Conservation (phyloP, 2,329 filamentous ascomycete genomes). For the Cordyceps fumosorosea region DNA sequence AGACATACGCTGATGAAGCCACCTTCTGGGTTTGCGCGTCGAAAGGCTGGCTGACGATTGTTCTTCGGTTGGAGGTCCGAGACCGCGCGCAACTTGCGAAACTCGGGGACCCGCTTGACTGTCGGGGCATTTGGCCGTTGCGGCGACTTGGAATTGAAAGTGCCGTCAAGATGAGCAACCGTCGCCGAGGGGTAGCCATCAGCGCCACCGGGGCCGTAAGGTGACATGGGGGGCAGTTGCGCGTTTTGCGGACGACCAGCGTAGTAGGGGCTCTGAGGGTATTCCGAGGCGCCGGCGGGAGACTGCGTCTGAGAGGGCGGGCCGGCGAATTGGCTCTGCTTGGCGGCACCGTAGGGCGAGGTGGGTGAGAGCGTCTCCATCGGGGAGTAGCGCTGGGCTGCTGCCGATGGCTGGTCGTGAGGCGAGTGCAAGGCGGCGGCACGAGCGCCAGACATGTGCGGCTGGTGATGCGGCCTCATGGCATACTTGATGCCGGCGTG, state of each 20-base stretch:
- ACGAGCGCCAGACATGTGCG: slow-evolving; percentile 51
- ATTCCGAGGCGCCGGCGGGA: slow-evolving; percentile 61
- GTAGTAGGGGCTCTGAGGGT: slow-evolving; percentile 55
- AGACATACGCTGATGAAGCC: slow-evolving; percentile 88
- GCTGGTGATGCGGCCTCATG: slow-evolving; percentile 69
- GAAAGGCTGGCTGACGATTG: slow-evolving; percentile 81
- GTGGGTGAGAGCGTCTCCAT: slow-evolving; percentile 85
- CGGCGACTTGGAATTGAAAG: slow-evolving; percentile 56
- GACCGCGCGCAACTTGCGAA: slow-evolving; percentile 67
- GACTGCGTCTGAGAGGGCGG: slow-evolving; percentile 62
- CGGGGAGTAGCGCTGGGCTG: slow-evolving; percentile 88
- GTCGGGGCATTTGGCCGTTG: slow-evolving; percentile 44
- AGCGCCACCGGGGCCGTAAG: slow-evolving; percentile 56
- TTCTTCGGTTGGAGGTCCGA: slow-evolving; percentile 75
- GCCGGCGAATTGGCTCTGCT: slow-evolving; percentile 49
- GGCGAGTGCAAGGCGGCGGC: slow-evolving; percentile 57
- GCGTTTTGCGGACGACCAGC: slow-evolving; percentile 42
- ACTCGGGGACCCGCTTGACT: slow-evolving; percentile 71
- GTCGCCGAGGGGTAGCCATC: slow-evolving; percentile 69
- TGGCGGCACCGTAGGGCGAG: slow-evolving; percentile 65
- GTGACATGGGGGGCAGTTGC: slow-evolving; percentile 67
- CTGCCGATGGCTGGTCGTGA: slow-evolving; percentile 66
- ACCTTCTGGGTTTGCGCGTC: slow-evolving; percentile 90
- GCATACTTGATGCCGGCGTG: slow-evolving; percentile 84
- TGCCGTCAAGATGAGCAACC: slow-evolving; percentile 63